Evolutionary conservation across 352 stramenopile genomes (phyloP).

Genomic region (Phytophthora foliorum): DNA sequence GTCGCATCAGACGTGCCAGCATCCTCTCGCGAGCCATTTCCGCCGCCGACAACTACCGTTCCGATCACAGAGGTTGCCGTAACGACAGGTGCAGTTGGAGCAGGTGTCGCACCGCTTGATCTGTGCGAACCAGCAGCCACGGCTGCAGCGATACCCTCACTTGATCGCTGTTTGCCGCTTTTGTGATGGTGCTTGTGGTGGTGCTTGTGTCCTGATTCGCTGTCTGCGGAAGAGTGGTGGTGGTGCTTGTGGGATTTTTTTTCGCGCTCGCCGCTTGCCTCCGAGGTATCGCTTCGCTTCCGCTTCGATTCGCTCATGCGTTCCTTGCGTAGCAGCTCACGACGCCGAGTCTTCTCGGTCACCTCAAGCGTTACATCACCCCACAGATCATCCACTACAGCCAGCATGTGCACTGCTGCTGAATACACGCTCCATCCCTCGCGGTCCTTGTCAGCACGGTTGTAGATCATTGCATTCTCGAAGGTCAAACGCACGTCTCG

Average conservation of each 20-base stretch:
- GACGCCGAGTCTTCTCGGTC: slow-evolving; percentile 72
- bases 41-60: slow-evolving; percentile 42
- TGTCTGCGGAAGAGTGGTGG: slow-evolving; percentile 18
- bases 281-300: slow-evolving; percentile 47
- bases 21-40: slow-evolving; percentile 40
- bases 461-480: slow-evolving; percentile 88
- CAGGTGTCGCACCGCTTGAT: slow-evolving; percentile 6
- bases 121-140: slow-evolving; percentile 6
- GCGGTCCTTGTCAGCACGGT: slow-evolving; percentile 81
- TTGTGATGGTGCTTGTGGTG: slow-evolving; percentile 46
- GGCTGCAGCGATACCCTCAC: slow-evolving; percentile 13
- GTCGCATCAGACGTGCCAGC: slow-evolving; percentile 38
- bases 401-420: slow-evolving; percentile 77
- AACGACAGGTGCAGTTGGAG: slow-evolving; percentile 9
- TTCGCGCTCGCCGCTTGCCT: slow-evolving; percentile 41
- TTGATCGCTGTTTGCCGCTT: slow-evolving; percentile 28
- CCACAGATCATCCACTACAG: slow-evolving; percentile 80
- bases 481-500: slow-evolving; percentile 83
- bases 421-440: slow-evolving; percentile 87
- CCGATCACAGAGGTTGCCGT: slow-evolving; percentile 43
- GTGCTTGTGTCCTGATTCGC: slow-evolving; percentile 30
- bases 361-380: slow-evolving; percentile 85
- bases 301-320: slow-evolving; percentile 69
- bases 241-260: slow-evolving; percentile 41
- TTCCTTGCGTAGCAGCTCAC: slow-evolving; percentile 80